Evolutionary conservation across 1,284 basidiomycete genomes (phyloP), one percentile per base, ranked within the genome.

Genomic region (Fomitiporia mediterranea): DNA sequence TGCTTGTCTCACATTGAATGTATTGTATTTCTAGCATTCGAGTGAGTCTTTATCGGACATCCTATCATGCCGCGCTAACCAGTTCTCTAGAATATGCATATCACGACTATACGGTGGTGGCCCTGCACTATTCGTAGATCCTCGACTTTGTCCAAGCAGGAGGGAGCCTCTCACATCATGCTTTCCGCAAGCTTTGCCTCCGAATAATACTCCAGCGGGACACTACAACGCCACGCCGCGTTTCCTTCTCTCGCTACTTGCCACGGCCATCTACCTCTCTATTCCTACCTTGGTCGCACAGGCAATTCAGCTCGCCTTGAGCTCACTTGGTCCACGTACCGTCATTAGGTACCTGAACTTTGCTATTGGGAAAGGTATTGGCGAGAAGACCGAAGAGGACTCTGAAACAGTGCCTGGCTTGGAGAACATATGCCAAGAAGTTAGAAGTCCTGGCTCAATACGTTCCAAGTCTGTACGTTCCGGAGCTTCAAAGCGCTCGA

Each of bases 71-170:
- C 48, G 46, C 58, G 25, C 55, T 56, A 58, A 63, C 54, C 2
- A 28, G 49, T 49, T 51, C 46, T 28, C 13, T 63, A 94, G 91
- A 70, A 75, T 94, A 62, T 92, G 89, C 66, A 80, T 94, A 51
- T 82, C 91, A 7, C 79, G 88, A 39, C 77, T 94, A 5, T 94
- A 94, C 66, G 91, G 91, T 27, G 86, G 90, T n/a, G 89, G 89
- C 0, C 91, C 92, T 4, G 75, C 76, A 0, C 75, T 94, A 25
- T 76, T 84, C 64, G 74, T 93, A 57, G 78, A 83, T 23, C 76
- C 84, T 0, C 72, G 77, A n/a, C 70, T 90, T 37, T 74, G 87
- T 49, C 85, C 91, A 2, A 84, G 83, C 0, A 67, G 83, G 1
- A 65, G 74, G 1, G 76, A 85, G 38, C 91, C 91, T 1, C 77